These are phyloP conservation scores for Plantago coronopus DNA, from an alignment of 305 asterid species.

Conservation along the genomic window DNA sequence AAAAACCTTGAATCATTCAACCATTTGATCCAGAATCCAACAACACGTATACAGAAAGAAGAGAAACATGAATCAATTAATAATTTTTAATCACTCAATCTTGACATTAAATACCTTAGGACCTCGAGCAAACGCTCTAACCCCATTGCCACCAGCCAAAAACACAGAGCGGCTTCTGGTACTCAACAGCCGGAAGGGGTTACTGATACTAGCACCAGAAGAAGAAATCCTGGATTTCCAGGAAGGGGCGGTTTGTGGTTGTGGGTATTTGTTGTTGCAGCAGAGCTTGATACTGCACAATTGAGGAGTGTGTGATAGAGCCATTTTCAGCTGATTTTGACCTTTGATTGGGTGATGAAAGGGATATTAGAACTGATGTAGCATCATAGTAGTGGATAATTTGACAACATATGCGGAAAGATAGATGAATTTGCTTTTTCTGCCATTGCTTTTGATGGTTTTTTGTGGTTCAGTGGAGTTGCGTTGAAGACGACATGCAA, in stretches of 20 bases:
- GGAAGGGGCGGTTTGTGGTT: background rate
- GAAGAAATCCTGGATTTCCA: conserved; percentile 1
- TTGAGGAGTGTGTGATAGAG: background rate
- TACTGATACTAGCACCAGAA: background rate
- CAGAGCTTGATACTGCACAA: conserved; percentile 3
- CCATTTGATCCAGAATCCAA: too few relatives aligned
- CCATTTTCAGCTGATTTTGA: background rate
- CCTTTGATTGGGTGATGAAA: background rate
- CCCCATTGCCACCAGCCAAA: background rate
- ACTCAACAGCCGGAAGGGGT: too few relatives aligned
- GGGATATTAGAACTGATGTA: too few relatives aligned
- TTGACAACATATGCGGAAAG: too few relatives aligned
- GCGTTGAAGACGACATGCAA: too few relatives aligned
- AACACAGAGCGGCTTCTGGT: background rate
- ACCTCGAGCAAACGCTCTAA: background rate
- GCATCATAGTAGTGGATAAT: too few relatives aligned
- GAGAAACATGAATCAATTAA: background rate
- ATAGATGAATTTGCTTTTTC: too few relatives aligned
- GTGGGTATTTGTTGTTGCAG: background rate
- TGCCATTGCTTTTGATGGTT: too few relatives aligned
- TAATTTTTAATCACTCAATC: background rate
- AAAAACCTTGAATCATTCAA: background rate
- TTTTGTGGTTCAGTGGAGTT: too few relatives aligned
- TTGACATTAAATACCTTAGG: background rate
- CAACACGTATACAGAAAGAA: background rate